Evolutionary conservation across 257 asterid species (phyloP), one percentile per base, ranked within the genome.

Genomic region (Petunia secreta): DNA sequence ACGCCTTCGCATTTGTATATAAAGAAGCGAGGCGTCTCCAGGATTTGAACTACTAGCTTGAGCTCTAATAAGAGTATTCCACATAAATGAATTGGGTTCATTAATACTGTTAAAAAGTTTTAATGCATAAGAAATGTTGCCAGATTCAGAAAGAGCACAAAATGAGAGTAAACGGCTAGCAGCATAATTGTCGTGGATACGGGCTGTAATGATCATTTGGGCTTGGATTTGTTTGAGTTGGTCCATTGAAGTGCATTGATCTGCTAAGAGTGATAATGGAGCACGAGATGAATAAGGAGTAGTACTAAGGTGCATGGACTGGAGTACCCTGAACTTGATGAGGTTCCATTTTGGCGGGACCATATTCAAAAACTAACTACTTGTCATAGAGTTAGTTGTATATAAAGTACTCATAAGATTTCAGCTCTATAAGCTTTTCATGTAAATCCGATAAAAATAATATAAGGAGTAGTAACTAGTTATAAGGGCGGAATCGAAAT

Each of bases 31-130:
- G 15, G 90, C 91, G 13, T 81, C 79, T 10, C 36, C 77, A 25
- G 98, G 97, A 38, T 54, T 80, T 46, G 78, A 63, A 77, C 85
- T 81, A 57, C 84, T 66, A 41, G 97, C 93, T 53, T 79, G 89
- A 13, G 92, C 96, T 75, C 98, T 87, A 73, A 94, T 94, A 60
- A 92, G 80, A 44, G 99, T 93, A 88, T 95, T 95, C 98, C 98
- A 95, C 95, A 92, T 95, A 81, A 93, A 95, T 1, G 87, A 57
- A 83, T 93, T 93, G 43, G 94, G 91, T 53, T 63, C 15, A 0
- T 82, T 89, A 75, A 83, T 82, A 66, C 38, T 16, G 1, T 79
- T 13, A 52, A 94, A 88, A 57, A 94, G 84, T n/a, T 85, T 89
- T 40, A 84, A 75, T 16, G 98, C 97, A 75, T 92, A 87, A 63